Base-by-base conservation (phyloP, 305 asterid species). In the Euphrasia arctica region DNA sequence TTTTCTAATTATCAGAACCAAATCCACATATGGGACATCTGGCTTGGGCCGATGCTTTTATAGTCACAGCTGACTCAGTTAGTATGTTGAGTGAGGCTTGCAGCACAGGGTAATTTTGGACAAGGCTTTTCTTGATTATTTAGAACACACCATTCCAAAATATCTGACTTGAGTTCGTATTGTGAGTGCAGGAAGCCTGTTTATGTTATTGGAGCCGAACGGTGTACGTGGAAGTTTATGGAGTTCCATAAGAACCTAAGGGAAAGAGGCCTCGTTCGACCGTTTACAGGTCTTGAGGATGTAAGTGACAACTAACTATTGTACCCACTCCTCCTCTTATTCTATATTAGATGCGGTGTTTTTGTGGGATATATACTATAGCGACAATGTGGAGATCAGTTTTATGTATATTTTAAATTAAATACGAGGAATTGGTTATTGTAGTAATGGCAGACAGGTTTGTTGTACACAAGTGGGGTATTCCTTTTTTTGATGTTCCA, bases 41-140 rank as follows among this genome's bases (percentile, higher is more conserved):
- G 65, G 99, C 99, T 61, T 94, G 99, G 99, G 99, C 91, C 3
- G 96, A 91, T 77, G 80, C 95, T 57, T 94, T 94, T 71, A 61
- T 94, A 43, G 60, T 91, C 72, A 94, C 99, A 55, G 96, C 98
- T 42, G 99, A 94, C 80, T 91, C 98, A 72, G 96, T 94, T 67
- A 88, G 95, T 61, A 85, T 90, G 98, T 72, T 94, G 83, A 94
- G 98, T 73, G 99, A 94, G 81, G 99, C 93, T 70, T 94, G 99
- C 83, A 90, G 98, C 83, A 94, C 99, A 5, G 99, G 98, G 99
- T 90, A 90, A 54, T 76, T 82, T 31, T 57, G 58, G 47, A 63
- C 22, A 57, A 68, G 48, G 60, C 34, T 54, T 54, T 72, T 64
- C 4, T 59, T 72, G 34, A 50, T 72, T 57, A 5, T 27, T 31